Evolutionary conservation across 1,284 basidiomycete genomes (phyloP).

Genomic region (Boletellus deceptivus): DNA sequence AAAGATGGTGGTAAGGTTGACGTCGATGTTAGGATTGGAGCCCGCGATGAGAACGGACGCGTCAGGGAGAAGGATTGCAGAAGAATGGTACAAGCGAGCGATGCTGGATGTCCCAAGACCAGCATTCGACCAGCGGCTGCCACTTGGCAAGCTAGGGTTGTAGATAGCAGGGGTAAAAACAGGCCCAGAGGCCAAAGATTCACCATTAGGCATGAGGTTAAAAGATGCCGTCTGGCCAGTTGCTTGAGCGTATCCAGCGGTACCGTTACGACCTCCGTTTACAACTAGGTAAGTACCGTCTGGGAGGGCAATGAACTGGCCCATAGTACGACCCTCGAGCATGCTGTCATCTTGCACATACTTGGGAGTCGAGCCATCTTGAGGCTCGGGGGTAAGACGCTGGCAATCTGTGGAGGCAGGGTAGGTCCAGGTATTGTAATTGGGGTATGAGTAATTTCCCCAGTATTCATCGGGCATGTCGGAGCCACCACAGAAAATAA

Average conservation of each 20-base stretch:
- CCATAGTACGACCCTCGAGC: slow-evolving; percentile 80
- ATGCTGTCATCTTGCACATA: slow-evolving; percentile 75
- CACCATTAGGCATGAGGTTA: slow-evolving; percentile 57
- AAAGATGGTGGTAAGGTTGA: slow-evolving; percentile 64
- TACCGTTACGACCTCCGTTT: slow-evolving; percentile 80
- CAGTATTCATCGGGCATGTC: slow-evolving; percentile 71
- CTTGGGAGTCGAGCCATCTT: slow-evolving; percentile 50
- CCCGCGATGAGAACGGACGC: slow-evolving; percentile 86
- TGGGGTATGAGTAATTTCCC: slow-evolving; percentile 71
- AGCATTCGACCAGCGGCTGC: slow-evolving; percentile 70
- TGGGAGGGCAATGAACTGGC: slow-evolving; percentile 80
- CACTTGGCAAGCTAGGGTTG: slow-evolving; percentile 62
- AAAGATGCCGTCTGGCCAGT: slow-evolving; percentile 48
- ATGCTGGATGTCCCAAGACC: slow-evolving; percentile 63
- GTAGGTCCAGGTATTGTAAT: slow-evolving; percentile 61
- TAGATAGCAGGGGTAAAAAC: slow-evolving; percentile 74
- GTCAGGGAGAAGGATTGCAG: slow-evolving; percentile 86
- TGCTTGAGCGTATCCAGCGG: slow-evolving; percentile 63
- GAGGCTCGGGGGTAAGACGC: slow-evolving; percentile 78
- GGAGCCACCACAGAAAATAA: slow-evolving; percentile 88
- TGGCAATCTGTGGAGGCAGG: slow-evolving; percentile 68
- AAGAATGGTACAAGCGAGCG: slow-evolving; percentile 85
- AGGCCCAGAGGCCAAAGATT: slow-evolving; percentile 66
- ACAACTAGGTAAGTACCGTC: slow-evolving; percentile 72
- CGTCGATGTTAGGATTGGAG: slow-evolving; percentile 92